phyloP scores from a whole-genome alignment of 805 yeast genomes.

The Vanderwaltozyma yarrowii region DNA sequence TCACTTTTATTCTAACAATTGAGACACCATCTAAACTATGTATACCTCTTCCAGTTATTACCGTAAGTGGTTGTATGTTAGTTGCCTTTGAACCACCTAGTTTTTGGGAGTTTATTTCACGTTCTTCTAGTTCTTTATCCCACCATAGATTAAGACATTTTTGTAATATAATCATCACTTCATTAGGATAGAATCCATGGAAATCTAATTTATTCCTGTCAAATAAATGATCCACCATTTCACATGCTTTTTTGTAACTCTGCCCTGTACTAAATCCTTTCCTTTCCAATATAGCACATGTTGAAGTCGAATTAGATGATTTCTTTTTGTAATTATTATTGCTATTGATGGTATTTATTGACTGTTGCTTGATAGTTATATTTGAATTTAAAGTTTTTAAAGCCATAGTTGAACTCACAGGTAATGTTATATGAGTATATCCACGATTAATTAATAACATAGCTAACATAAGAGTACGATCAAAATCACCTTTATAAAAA shows the following conservation, averaged over 20 bases:
- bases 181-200: slow-evolving; percentile 41
- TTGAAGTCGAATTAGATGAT: not conserved
- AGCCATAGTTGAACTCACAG: not conserved
- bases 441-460: not conserved
- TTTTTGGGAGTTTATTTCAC: slow-evolving; percentile 34
- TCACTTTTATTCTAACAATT: slow-evolving; percentile 36
- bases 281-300: not conserved
- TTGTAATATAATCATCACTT: slow-evolving; percentile 35
- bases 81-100: slow-evolving; percentile 29
- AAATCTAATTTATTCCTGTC: slow-evolving; percentile 36
- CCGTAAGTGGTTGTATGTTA: slow-evolving; percentile 34
- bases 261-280: not conserved
- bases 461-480: not conserved
- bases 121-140: slow-evolving; percentile 38
- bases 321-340: not conserved
- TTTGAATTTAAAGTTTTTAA: not conserved
- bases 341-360: no score
- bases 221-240: slow-evolving; percentile 12
- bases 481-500: slow-evolving; percentile 35
- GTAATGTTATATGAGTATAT: not conserved
- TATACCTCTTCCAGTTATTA: slow-evolving; percentile 62
- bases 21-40: slow-evolving; percentile 54
- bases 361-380: not conserved
- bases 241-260: not conserved
- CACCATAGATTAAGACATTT: slow-evolving; percentile 48